phyloP scores from a whole-genome alignment of 2,329 filamentous ascomycete species.

The Malbranchea zuffiana region DNA sequence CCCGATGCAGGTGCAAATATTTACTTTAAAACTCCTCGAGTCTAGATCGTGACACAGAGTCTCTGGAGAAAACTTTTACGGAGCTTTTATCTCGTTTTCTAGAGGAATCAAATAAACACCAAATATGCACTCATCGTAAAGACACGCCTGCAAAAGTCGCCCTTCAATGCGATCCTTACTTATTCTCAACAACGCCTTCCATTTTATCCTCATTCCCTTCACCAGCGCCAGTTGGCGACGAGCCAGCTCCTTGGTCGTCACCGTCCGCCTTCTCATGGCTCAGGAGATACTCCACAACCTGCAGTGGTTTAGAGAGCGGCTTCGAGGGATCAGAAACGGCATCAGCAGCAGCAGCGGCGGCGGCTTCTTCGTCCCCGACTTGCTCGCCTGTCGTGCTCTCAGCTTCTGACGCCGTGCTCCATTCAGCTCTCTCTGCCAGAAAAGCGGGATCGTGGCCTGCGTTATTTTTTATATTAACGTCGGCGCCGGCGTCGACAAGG shows the following conservation, averaged over 20 bases:
- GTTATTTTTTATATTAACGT: conserved; percentile 66
- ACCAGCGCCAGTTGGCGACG: neutral
- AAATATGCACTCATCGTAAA: too few relatives aligned
- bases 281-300: conserved; percentile 35
- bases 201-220: conserved; percentile 5
- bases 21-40: too few relatives aligned
- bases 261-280: conserved; percentile 26
- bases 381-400: conserved; percentile 9
- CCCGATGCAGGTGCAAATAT: too few relatives aligned
- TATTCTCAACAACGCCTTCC: conserved; percentile 3
- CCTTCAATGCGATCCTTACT: too few relatives aligned
- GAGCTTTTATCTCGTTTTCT: too few relatives aligned
- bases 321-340: neutral
- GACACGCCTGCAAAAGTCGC: too few relatives aligned
- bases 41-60: too few relatives aligned
- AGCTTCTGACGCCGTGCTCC: conserved; percentile 27
- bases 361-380: conserved; percentile 16
- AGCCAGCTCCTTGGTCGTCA: conserved; percentile 10
- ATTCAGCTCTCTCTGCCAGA: conserved; percentile 59
- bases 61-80: too few relatives aligned
- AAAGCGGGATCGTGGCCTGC: conserved; percentile 74
- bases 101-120: too few relatives aligned
- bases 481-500: conserved; percentile 64
- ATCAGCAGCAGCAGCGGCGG: neutral
- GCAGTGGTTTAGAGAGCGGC: conserved; percentile 27